These are phyloP conservation scores for Cnidoscolus chayamansa DNA, from an alignment of 441 rosid genomes.

Conservation along the genomic window DNA sequence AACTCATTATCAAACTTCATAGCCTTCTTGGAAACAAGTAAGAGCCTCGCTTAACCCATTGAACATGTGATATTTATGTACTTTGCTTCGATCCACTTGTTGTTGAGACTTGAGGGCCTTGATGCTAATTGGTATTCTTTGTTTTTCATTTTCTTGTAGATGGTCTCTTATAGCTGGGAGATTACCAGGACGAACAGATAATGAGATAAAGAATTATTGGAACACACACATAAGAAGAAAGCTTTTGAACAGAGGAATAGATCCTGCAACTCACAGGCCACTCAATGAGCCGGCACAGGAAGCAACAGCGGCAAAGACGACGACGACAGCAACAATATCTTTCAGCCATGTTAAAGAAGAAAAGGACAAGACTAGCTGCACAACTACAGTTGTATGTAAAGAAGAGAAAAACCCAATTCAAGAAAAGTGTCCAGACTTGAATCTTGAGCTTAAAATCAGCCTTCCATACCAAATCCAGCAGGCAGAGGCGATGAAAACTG, in stretches of 20 bases:
- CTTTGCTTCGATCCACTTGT: too few species aligned
- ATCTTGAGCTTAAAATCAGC: constrained; percentile 75
- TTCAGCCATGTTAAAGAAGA: constrained; percentile 32
- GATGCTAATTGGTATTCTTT: not conserved
- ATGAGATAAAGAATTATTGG: constrained; percentile 95
- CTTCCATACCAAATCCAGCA: constrained; percentile 51
- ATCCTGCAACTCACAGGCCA: constrained; percentile 79
- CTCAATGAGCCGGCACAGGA: constrained; percentile 49
- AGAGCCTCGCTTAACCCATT: not conserved
- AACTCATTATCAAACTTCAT: not conserved
- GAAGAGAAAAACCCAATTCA: constrained; percentile 39
- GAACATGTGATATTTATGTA: too few species aligned
- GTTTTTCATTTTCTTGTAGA: not conserved
- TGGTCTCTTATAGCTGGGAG: not conserved
- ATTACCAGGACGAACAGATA: constrained; percentile 44
- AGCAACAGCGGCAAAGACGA: not conserved
- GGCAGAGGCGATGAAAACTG: constrained; percentile 24
- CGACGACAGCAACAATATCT: constrained; percentile 37
- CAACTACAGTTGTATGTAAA: constrained; percentile 30
- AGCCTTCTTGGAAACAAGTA: not conserved
- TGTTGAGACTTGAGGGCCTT: not conserved
- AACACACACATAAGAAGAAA: constrained; percentile 92
- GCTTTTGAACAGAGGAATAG: constrained; percentile 80
- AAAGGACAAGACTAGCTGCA: constrained; percentile 19
- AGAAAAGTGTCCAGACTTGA: constrained; percentile 70